phyloP scores from a whole-genome alignment of 768 basidiomycete genomes.

The Amanita pallidorosea region DNA sequence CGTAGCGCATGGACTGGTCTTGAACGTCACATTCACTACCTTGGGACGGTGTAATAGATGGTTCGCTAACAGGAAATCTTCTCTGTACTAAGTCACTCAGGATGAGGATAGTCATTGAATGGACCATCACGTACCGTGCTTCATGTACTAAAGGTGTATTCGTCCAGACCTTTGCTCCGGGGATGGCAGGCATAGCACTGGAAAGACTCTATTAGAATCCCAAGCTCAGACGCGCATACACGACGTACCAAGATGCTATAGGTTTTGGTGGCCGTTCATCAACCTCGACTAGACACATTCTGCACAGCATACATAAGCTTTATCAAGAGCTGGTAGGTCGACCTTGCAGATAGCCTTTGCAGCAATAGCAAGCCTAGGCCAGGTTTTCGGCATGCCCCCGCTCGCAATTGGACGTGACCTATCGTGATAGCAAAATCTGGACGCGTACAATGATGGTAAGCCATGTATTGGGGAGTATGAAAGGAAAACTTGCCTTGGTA shows the following conservation, averaged over 20 bases:
- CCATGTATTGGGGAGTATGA: constrained; percentile 7
- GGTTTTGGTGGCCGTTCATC: constrained; percentile 93
- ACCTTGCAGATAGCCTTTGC: constrained; percentile 87
- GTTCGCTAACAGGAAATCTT: constrained; percentile 94
- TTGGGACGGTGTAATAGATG: constrained; percentile 99
- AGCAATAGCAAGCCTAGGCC: constrained; percentile 77
- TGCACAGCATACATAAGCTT: constrained; percentile 15
- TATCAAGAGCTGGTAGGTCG: background rate
- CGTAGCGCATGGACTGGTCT: constrained; percentile 99
- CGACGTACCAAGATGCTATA: constrained; percentile 74
- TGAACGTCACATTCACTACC: constrained; percentile 98
- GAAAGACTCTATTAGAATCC: background rate
- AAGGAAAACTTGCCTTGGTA: constrained; percentile 49
- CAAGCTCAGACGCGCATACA: background rate
- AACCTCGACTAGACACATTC: constrained; percentile 99
- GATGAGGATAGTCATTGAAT: background rate
- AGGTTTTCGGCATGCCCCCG: background rate
- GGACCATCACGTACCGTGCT: constrained; percentile 47
- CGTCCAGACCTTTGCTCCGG: constrained; percentile 84
- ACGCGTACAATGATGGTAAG: constrained; percentile 8
- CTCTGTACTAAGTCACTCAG: constrained; percentile 34
- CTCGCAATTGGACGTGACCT: constrained; percentile 27
- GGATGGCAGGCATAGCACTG: constrained; percentile 97
- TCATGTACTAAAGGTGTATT: constrained; percentile 87
- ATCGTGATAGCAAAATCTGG: constrained; percentile 81